Evolutionary conservation across 305 asterid species (phyloP).

Genomic region (Solanum hybrid): DNA sequence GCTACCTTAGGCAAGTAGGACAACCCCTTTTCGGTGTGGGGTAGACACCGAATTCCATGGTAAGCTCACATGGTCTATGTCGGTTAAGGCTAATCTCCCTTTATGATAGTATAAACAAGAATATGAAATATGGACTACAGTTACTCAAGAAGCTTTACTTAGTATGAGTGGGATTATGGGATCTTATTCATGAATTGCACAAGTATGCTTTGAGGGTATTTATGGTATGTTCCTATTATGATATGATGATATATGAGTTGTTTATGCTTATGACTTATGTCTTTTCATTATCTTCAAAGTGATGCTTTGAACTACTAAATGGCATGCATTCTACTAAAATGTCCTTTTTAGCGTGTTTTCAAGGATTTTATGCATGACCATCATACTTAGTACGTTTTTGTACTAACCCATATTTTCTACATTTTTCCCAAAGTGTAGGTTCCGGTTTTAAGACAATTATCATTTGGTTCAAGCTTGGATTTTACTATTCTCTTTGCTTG

Average conservation of each 20-base stretch:
- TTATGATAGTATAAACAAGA: neutral
- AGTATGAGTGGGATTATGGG: neutral
- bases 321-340: neutral
- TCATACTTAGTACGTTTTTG: too few relatives aligned
- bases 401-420: neutral
- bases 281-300: neutral
- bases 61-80: neutral
- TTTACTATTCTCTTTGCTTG: neutral
- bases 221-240: neutral
- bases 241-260: neutral
- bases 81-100: neutral
- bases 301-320: neutral
- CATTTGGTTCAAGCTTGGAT: neutral
- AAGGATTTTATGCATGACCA: neutral
- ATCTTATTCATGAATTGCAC: neutral
- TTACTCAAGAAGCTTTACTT: too few relatives aligned
- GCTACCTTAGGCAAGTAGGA: neutral
- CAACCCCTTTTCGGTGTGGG: neutral
- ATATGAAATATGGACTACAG: too few relatives aligned
- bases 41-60: neutral
- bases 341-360: neutral
- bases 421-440: neutral
- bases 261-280: neutral
- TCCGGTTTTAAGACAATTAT: neutral
- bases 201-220: neutral